A percentile compares a stretch with the other conserved stretches of the same genome.
phyloP scores from a whole-genome alignment of 73 alveolate species.

The Uronychia setigera region DNA sequence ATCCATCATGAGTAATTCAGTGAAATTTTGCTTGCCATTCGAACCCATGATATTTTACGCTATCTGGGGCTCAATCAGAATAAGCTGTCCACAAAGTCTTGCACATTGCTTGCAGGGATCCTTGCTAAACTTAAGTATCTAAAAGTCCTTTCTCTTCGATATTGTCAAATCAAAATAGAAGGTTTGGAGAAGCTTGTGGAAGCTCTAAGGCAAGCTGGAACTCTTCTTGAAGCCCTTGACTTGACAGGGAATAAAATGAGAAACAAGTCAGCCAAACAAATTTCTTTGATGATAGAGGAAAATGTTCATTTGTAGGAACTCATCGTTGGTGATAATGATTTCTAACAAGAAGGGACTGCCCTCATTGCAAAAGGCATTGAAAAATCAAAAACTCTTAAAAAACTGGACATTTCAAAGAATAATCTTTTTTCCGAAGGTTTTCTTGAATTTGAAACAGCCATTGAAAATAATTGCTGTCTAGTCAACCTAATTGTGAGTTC shows the following conservation, averaged over 20 bases:
- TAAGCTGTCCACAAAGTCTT: neutral
- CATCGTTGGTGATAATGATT: neutral
- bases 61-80: constrained; percentile 3
- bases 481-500: neutral
- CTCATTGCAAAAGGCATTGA: neutral
- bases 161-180: neutral
- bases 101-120: neutral
- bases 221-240: constrained; percentile 3
- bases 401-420: neutral
- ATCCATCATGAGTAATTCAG: neutral
- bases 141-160: neutral
- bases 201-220: neutral
- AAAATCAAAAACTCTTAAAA: neutral
- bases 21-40: neutral
- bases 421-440: neutral
- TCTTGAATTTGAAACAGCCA: neutral
- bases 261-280: neutral
- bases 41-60: neutral
- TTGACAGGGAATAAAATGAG: neutral
- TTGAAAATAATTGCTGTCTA: neutral
- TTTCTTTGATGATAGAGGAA: neutral
- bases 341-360: neutral
- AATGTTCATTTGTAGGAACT: neutral
- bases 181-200: neutral
- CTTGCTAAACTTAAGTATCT: neutral